Percentiles rank a stretch among this genome's conserved stretches.
These are phyloP conservation scores for Stachybotrys chlorohalonatus DNA, from an alignment of 2,329 filamentous ascomycete species.

Conservation along the genomic window DNA sequence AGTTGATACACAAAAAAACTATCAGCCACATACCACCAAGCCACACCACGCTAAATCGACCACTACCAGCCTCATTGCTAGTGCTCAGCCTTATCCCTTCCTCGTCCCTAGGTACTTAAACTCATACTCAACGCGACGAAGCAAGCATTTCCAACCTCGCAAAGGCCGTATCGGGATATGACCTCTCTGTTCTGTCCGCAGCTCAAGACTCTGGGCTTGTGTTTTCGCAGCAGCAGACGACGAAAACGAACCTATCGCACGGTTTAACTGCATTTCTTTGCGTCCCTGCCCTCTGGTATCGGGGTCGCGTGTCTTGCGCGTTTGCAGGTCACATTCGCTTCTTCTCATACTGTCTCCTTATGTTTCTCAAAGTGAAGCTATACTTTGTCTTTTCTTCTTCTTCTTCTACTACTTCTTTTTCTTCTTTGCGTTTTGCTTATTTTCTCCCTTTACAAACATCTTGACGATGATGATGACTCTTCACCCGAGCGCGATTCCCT, in stretches of 20 bases:
- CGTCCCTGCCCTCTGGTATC: background rate
- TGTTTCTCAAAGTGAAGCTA: background rate
- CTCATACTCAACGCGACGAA: no score
- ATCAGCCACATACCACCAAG: constrained; percentile 5
- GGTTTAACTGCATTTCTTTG: background rate
- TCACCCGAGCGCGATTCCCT: constrained; percentile 14
- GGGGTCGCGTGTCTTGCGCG: background rate
- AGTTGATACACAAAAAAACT: background rate
- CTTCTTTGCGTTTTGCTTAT: background rate
- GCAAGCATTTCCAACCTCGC: no score
- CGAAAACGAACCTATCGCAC: background rate
- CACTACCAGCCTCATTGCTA: background rate
- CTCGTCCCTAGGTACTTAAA: no score
- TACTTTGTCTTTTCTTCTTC: background rate
- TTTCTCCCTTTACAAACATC: background rate
- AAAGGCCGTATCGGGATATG: background rate
- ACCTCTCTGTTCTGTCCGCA: background rate
- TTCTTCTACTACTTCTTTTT: background rate
- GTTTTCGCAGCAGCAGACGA: background rate
- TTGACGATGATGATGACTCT: constrained; percentile 15
- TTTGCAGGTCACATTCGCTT: background rate
- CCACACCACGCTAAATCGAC: constrained; percentile 5
- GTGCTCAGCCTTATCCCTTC: background rate
- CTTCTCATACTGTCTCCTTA: background rate
- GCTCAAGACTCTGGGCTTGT: background rate